Base-by-base conservation (phyloP, 257 asterid genomes). In the Mitragyna speciosa region DNA sequence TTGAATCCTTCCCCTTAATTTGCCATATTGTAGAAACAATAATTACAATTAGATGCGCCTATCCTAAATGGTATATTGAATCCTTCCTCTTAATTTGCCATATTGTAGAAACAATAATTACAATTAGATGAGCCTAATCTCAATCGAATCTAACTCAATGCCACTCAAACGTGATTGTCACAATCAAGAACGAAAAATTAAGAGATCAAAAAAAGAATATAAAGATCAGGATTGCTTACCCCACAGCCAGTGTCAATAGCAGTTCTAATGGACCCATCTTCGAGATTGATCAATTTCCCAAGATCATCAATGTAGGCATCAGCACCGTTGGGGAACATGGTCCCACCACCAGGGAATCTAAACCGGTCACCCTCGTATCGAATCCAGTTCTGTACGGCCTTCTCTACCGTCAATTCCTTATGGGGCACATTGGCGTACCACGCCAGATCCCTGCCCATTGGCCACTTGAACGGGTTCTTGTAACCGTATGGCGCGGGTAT, bases 181-280 rank as follows among this genome's bases (percentile, higher is more conserved):
- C 7, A 51, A 41, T 12, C 4, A 16, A 26, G 43, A 45, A 47
- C 3, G 7, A 47, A 73, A 78, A 36, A 75, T 12, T 22, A 76
- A 49, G 24, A 31, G 8, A 26, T 36, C 12, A 20, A 72, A 36
- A 16, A 15, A 49, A 6, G n/a, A 26, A 19, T 33, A 15, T 22
- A 76, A 36, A 51, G 51, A 30, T 16, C 7, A 30, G 12, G 49
- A 14, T 30, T 1, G 49, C 17, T 83, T 89, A 94, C 98, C 92
- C 98, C 98, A 82, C 98, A 94, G 67, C 98, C 98, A n/a, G 98
- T 94, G 74, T 94, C 98, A 76, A 94, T 89, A 87, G 98, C 96
- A 1, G 98, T 94, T 70, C 98, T 79, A 75, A 92, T 90, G 30
- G 94, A 89, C 31, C 97, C 97, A 76, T 89, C 95, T 80, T 87